phyloP scores from a whole-genome alignment of 2,329 filamentous ascomycete species.

The Fusarium buharicum region DNA sequence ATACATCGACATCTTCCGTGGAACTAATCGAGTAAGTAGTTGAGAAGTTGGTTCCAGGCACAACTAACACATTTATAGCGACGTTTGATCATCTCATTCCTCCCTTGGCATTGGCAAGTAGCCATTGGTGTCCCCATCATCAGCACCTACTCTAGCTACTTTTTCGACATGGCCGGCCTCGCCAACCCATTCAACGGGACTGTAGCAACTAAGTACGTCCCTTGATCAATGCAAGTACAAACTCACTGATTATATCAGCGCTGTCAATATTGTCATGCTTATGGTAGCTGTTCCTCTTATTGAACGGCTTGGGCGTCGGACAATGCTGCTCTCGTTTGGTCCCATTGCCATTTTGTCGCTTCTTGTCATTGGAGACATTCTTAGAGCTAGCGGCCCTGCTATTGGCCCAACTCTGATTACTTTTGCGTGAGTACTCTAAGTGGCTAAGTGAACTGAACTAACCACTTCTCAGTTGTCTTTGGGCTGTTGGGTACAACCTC shows the following conservation, averaged over 20 bases:
- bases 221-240: constrained; percentile 13
- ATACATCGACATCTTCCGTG: background rate
- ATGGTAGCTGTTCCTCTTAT: constrained; percentile 19
- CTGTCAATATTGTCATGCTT: constrained; percentile 28
- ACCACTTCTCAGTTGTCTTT: background rate
- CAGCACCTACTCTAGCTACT: constrained; percentile 41
- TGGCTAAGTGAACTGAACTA: background rate
- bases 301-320: constrained; percentile 3
- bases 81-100: constrained; percentile 25
- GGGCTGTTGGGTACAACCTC: background rate
- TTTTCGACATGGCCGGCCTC: constrained; percentile 38
- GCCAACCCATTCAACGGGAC: constrained; percentile 40
- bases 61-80: background rate
- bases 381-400: background rate
- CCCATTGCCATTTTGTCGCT: background rate
- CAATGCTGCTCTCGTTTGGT: background rate
- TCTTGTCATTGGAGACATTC: background rate
- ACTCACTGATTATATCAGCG: constrained; percentile 24
- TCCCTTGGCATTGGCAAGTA: constrained; percentile 39
- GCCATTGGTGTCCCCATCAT: constrained; percentile 39
- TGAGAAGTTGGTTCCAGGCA: too few species aligned
- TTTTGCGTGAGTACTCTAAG: background rate
- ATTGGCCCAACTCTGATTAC: background rate
- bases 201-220: constrained; percentile 17
- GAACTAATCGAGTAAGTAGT: constrained; percentile 19